Base-by-base conservation (phyloP, 2,329 filamentous ascomycete species). In the Penicillium janthinellum region DNA sequence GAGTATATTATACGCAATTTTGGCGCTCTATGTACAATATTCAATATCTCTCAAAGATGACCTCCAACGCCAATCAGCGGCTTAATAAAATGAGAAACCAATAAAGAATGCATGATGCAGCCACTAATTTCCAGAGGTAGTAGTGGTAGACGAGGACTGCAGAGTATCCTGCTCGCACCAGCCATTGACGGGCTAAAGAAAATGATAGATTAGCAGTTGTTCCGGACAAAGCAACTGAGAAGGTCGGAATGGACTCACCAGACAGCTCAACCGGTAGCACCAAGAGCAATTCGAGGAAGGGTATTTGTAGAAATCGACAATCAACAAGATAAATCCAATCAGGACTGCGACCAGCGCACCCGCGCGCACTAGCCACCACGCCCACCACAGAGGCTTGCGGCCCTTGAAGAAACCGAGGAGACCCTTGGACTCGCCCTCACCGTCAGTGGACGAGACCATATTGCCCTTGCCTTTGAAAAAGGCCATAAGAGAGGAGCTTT, bases 201-300 rank as follows among this genome's bases (percentile, higher is more conserved):
- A 17, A 56, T 12, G 4, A 54, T 34, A 17, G 41, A 52, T 68
- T 62, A 70, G 64, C 42, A 62, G 11, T 55, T 31, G 42, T 17
- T 7, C 35, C 35, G 31, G 22, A 48, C 38, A 47, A 28, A 41
- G 31, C 35, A 35, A 10, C 22, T 38, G 54, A 31, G 11, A 44
- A 20, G n/a, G 20, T 47, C 49, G 59, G 15, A 22, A 10, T 39
- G 4, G 17, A 88, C 91, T 86, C 81, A 95, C 91, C 79, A 99
- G 79, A 73, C 95, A 99, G 75, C 90, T 96, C 68, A 99, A 78
- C 71, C 96, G 95, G 81, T 96, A 95, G 82, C 95, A 99, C 95
- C 95, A 99, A 11, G 79, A 82, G 76, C 95, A 99, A 34, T 84
- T 88, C 51, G 87, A 86, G 39, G 71, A 68, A 60, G 85, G 84